Base-by-base conservation (phyloP, 768 basidiomycete species). In the Tulasnella calospora region DNA sequence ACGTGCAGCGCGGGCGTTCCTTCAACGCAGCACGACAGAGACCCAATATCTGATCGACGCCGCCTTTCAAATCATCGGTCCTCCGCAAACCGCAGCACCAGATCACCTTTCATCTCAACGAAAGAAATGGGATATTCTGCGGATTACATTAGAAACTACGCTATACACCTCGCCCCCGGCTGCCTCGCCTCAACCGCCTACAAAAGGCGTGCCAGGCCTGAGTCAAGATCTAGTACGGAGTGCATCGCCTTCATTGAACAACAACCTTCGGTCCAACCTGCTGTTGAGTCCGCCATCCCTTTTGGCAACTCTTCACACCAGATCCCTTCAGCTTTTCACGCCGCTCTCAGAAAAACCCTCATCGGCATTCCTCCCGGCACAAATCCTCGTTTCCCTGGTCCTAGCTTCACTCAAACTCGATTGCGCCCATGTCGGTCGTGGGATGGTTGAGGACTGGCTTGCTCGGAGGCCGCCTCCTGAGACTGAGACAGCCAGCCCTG, bases 81-180 rank as follows among this genome's bases (percentile, higher is more conserved):
- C 79, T 17, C 80, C 87, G 82, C 21, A 85, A 86, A 3, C 89
- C 85, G 7, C 80, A 33, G 40, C 81, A 3, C 86, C 89, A 5
- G 86, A 87, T 57, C 84, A 88, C 30, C 86, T 90, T 79, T 79
- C 82, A 12, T 80, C 82, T 6, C 85, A 87, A 71, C 89, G 94
- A 23, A 87, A 90, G 77, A 94, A 94, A 85, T 95, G 94, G 94
- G 94, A 95, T 82, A 90, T 95, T 77, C 89, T 95, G 9, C 88
- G 94, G 35, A 91, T 95, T 80, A 95, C 93, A 0, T 87, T 94
- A 76, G 93, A 95, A 82, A 89, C 91, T 0, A 93, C 91, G 0
- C 84, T 92, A 36, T 93, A 92, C 82, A 83, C 89, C 19, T 87
- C 76, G 2, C 44, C 79, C 4, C 33, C 57, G 19, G 21, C 36